phyloP scores from a whole-genome alignment of 768 basidiomycete species.

The Fomitopsis serialis region DNA sequence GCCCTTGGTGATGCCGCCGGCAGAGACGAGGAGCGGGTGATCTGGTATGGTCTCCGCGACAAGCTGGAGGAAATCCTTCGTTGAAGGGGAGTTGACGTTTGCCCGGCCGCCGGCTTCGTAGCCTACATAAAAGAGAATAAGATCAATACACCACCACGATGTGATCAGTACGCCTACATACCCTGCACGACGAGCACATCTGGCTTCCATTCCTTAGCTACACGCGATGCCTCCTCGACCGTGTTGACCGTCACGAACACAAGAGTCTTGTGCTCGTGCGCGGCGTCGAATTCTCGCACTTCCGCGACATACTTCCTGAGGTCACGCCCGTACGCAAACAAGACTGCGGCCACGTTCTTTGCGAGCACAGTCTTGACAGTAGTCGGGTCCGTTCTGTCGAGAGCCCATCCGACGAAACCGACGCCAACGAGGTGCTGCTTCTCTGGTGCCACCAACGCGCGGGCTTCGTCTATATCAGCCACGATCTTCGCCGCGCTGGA shows the following conservation, averaged over 20 bases:
- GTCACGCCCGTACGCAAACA: conserved; percentile 68
- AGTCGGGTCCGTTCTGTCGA: conserved; percentile 40
- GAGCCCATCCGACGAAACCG: conserved; percentile 65
- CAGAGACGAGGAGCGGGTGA: conserved; percentile 57
- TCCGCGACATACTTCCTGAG: conserved; percentile 54
- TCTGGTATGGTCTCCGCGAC: conserved; percentile 39
- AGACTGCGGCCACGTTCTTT: conserved; percentile 49
- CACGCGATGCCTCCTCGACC: conserved; percentile 51
- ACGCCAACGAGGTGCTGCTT: conserved; percentile 53
- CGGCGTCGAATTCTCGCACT: conserved; percentile 28
- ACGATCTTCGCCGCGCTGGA: conserved; percentile 40
- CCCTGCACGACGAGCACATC: conserved; percentile 82
- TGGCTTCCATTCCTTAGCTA: conserved; percentile 59
- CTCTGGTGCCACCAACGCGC: conserved; percentile 14
- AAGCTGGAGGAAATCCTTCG: conserved; percentile 53
- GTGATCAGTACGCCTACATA: conserved; percentile 18
- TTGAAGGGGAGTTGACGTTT: conserved; percentile 45
- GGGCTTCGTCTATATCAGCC: conserved; percentile 36
- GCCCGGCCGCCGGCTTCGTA: conserved; percentile 83
- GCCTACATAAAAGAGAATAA: conserved; percentile 37
- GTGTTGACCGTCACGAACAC: conserved; percentile 66
- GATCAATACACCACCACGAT: not conserved
- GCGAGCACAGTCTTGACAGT: conserved; percentile 48
- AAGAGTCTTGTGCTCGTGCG: conserved; percentile 33
- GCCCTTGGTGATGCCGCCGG: conserved; percentile 68